Percentiles rank a stretch among this genome's conserved stretches.
Evolutionary conservation across 139 green algal species (phyloP).

Genomic region (Chlamydomonas schloesseri): DNA sequence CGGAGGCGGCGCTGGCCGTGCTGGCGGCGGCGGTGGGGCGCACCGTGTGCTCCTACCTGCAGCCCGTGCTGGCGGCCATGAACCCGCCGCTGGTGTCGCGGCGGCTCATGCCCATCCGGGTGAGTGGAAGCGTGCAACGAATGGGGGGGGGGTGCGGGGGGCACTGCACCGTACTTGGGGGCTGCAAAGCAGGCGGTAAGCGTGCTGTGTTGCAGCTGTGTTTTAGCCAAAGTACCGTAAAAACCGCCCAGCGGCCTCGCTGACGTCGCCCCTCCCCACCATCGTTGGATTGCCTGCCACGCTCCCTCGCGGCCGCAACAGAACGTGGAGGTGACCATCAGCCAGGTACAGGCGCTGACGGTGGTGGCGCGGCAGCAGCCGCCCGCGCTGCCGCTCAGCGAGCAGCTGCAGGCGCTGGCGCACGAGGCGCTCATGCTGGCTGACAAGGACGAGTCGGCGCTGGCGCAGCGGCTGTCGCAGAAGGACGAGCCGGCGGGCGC

Average conservation of each 20-base stretch:
- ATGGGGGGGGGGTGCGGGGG: conserved; percentile 7
- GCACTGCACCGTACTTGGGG: no score
- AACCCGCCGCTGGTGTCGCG: conserved; percentile 58
- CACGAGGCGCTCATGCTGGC: conserved; percentile 62
- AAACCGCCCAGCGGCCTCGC: no score
- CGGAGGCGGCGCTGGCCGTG: conserved; percentile 31
- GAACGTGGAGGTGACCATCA: conserved; percentile 55
- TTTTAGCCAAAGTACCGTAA: no score
- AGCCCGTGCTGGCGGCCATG: conserved; percentile 52
- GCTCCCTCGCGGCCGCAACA: neutral
- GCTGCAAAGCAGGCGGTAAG: no score
- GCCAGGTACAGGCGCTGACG: conserved; percentile 55
- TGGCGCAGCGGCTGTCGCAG: conserved; percentile 38
- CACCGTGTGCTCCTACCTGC: conserved; percentile 43
- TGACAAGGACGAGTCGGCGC: conserved; percentile 56
- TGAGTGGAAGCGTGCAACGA: conserved; percentile 32
- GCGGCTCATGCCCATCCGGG: conserved; percentile 72
- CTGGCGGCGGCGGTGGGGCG: conserved; percentile 54
- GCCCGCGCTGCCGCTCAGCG: conserved; percentile 18
- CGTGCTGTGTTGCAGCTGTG: no score
- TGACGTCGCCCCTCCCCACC: no score
- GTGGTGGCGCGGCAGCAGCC: conserved; percentile 46
- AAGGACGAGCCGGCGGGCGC: conserved; percentile 5
- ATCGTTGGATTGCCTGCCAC: no score
- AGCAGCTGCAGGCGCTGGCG: conserved; percentile 25